Evolutionary conservation across 345 rosid species (phyloP), one percentile per base, ranked within the genome.

Genomic region (Hypericum perforatum): DNA sequence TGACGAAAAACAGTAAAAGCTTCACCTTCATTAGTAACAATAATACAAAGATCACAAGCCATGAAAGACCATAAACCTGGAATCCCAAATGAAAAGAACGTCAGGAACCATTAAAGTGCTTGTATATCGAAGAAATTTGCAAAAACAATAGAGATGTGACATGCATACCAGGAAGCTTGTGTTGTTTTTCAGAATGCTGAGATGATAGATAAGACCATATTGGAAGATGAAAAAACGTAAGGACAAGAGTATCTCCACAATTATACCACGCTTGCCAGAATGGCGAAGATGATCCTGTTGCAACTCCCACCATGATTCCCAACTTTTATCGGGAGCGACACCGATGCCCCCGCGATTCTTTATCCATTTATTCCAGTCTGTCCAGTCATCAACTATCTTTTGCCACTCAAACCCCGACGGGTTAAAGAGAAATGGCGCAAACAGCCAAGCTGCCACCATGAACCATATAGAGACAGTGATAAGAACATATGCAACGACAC

Each of bases 271-370:
- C 10, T 43, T 61, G 42, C 82, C 83, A 5, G 87, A 74, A 62
- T 65, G 64, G 9, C 52, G 67, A 39, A 81, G 87, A 64, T 81
- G 82, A 45, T 53, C 73, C 37, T 76, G 69, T 62, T 81, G 84
- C 62, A 76, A 65, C 56, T 79, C 89, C 89, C 89, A 82, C 89
- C 89, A 82, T 16, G 89, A 82, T 39, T 82, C 89, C 85, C 85
- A 82, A 43, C 85, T 82, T 55, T 76, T 82, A 61, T 76, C 78
- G 7, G 78, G 72, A 16, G 70, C 77, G 12, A 82, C 82, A 62
- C 85, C 85, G 9, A 79, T 73, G 12, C 82, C 85, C 38, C 86
- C 89, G 1, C 70, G 60, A 56, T 67, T 75, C 53, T 64, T 70
- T 53, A 79, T 73, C 89, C 85, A 82, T 49, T 73, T 75, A 50